A percentile compares a stretch with the other conserved stretches of the same genome.
These are phyloP conservation scores for Boletellus ananiceps DNA, from an alignment of 768 basidiomycete genomes.

Conservation along the genomic window DNA sequence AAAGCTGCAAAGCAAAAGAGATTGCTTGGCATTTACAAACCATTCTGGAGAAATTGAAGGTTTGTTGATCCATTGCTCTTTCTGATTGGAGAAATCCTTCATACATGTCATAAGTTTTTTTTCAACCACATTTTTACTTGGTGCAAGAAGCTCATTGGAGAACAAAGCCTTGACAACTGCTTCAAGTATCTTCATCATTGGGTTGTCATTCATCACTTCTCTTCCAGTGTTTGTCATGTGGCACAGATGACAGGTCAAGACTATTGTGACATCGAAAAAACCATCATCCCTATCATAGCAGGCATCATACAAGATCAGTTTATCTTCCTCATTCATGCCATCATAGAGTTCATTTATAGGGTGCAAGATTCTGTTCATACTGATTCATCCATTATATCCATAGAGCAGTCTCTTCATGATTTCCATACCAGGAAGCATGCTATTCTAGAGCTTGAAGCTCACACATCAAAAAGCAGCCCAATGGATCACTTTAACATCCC, in stretches of 20 bases:
- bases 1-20: neutral
- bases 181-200: too few relatives aligned
- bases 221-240: slow-evolving; percentile 34
- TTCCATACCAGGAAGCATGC: slow-evolving; percentile 17
- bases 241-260: slow-evolving; percentile 41
- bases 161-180: too few relatives aligned
- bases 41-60: slow-evolving; percentile 2
- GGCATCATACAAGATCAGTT: neutral
- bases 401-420: slow-evolving; percentile 1
- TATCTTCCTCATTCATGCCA: slow-evolving; percentile 2
- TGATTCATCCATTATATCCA: slow-evolving; percentile 2
- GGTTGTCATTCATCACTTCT: slow-evolving; percentile 34
- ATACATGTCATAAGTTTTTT: slow-evolving; percentile 5
- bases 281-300: slow-evolving; percentile 20
- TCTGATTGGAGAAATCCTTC: slow-evolving; percentile 5
- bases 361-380: slow-evolving; percentile 17
- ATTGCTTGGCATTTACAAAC: neutral
- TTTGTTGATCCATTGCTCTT: neutral
- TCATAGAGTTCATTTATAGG: slow-evolving; percentile 27
- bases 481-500: slow-evolving; percentile 6
- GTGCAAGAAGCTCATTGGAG: too few relatives aligned
- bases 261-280: slow-evolving; percentile 35
- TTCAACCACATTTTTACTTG: slow-evolving; percentile 9
- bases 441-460: slow-evolving; percentile 9
- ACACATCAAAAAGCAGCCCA: neutral